Evolutionary conservation across 73 alveolate species (phyloP), one percentile per base, ranked within the genome.

Genomic region (Uronychia setigera): DNA sequence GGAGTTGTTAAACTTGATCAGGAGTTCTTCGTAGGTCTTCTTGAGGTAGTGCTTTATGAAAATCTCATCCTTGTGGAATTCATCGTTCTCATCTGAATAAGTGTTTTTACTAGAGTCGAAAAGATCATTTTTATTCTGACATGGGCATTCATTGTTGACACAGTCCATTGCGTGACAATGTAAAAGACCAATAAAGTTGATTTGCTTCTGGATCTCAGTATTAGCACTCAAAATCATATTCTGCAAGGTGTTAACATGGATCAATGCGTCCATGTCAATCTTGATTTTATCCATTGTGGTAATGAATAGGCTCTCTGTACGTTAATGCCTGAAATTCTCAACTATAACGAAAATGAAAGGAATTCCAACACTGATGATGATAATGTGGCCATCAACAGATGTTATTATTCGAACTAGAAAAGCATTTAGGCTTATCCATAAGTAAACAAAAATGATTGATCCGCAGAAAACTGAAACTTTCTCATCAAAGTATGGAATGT

Each of bases 11-110:
- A 85, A 85, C 35, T 85, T 85, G 58, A 29, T 58, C 0, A 85
- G 35, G n/a, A 83, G 84, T 29, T 85, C 92, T 58, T 85, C 92
- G 78, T 35, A 85, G 75, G 67, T 0, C 35, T 85, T 85, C 83
- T 85, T 85, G 46, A 33, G 29, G 60, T 78, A 85, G 76, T 78
- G 81, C 67, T 30, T 31, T 1, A 78, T 59, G 79, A 85, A 85
- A n/a, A 85, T 85, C 25, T 75, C 35, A 30, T 85, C 87, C 29
- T 77, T 85, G 35, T 85, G 87, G 13, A 78, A 58, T 26, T 77
- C 92, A 29, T 34, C n/a, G 13, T 80, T 28, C 26, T 32, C 59
- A 57, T 31, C 77, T 13, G 29, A 25, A 29, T 58, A 59, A 46
- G 46, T 58, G 30, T 85, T 31, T 26, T 58, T 27, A 5, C 58